A percentile compares a stretch with the other conserved stretches of the same genome.
Evolutionary conservation across 805 yeast species (phyloP).

Genomic region (Yamadazyma akitaensis): DNA sequence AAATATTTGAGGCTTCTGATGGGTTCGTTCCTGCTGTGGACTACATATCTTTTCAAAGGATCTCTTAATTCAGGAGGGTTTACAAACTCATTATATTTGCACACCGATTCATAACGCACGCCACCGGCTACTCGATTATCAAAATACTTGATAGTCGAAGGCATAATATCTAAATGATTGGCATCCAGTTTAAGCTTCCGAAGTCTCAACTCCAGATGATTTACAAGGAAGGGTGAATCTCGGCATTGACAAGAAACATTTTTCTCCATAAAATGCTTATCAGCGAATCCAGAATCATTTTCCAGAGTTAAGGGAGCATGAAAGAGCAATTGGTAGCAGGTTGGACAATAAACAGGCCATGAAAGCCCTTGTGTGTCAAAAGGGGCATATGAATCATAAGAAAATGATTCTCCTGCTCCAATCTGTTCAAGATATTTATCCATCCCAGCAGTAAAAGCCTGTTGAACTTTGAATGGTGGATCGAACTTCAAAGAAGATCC

Average conservation of each 20-base stretch:
- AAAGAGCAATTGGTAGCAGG: constrained; percentile 7
- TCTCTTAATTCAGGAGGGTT: not conserved
- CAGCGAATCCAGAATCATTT: not conserved
- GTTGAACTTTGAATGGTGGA: not conserved
- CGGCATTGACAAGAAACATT: too few relatives aligned
- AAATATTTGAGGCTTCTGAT: too few relatives aligned
- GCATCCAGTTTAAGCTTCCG: constrained; percentile 13
- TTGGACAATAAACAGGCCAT: constrained; percentile 13
- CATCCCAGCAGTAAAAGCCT: not conserved
- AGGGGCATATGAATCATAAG: constrained; percentile 5
- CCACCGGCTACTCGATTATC: not conserved
- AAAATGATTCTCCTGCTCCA: constrained; percentile 1
- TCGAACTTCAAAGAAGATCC: constrained; percentile 8
- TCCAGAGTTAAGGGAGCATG: too few relatives aligned
- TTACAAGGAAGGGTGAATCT: constrained; percentile 2
- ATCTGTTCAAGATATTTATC: not conserved
- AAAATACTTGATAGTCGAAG: constrained; percentile 2
- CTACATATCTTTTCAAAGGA: not conserved
- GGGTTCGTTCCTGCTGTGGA: too few relatives aligned
- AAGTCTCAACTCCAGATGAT: constrained; percentile 19
- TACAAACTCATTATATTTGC: not conserved
- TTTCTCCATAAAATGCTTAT: not conserved
- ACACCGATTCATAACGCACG: not conserved
- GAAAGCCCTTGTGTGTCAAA: constrained; percentile 1
- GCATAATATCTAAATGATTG: not conserved